Evolutionary conservation across 352 stramenopile species (phyloP).

Genomic region (Thalassiosira delicatula): DNA sequence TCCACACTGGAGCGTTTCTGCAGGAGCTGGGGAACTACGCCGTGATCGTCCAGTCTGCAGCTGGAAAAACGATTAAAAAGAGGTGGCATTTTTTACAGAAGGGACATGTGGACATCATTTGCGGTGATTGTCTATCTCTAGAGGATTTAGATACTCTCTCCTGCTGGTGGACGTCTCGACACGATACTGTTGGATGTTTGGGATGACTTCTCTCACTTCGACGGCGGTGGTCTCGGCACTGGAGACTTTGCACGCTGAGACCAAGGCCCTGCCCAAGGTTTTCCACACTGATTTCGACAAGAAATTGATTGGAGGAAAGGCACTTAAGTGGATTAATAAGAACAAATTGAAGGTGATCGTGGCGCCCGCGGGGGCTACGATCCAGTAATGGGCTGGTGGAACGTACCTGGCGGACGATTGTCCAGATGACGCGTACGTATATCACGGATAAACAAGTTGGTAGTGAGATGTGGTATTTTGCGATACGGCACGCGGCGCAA

Average conservation of each 20-base stretch:
- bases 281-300: background rate
- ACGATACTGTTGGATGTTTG: background rate
- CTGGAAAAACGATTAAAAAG: background rate
- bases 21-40: background rate
- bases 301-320: background rate
- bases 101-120: background rate
- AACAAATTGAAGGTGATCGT: background rate
- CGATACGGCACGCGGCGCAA: background rate
- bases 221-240: background rate
- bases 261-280: background rate
- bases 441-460: slow-evolving; percentile 11
- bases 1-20: background rate
- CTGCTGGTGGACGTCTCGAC: background rate
- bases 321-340: background rate
- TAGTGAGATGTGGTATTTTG: slow-evolving; percentile 5
- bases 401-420: background rate
- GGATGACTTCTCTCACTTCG: background rate
- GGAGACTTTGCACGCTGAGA: background rate
- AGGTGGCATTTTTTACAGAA: background rate
- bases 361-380: background rate
- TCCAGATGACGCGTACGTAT: background rate
- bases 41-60: background rate
- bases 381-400: background rate
- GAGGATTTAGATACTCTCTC: slow-evolving; percentile 1
- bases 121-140: background rate